Conservation (phyloP, 202 grass and related monocot genomes). For the Brachypodium distachyon region DNA sequence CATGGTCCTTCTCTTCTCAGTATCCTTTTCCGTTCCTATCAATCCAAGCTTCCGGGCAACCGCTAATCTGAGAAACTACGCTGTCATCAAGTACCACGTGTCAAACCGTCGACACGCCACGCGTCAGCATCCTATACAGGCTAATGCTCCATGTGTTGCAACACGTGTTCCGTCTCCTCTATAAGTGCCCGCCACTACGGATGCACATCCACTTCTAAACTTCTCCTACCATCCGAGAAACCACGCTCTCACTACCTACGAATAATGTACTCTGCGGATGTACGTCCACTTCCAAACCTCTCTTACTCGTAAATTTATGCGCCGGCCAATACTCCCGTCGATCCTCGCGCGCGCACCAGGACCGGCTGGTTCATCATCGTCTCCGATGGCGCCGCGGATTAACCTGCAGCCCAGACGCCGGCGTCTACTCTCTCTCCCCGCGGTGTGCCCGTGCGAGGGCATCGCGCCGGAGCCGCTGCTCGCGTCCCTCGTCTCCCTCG, state of each 20-base stretch:
- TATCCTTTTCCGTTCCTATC: background rate
- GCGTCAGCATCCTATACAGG: slow-evolving; percentile 21
- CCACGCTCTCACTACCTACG: too few relatives aligned
- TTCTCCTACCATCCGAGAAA: slow-evolving; percentile 9
- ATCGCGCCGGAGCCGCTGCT: slow-evolving; percentile 51
- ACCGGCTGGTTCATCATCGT: background rate
- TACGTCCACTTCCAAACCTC: background rate
- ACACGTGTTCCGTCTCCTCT: slow-evolving; percentile 33
- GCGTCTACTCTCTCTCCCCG: slow-evolving; percentile 26
- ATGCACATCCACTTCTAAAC: slow-evolving; percentile 12
- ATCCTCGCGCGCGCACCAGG: background rate
- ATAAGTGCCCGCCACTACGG: slow-evolving; percentile 4
- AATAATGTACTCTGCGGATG: too few relatives aligned
- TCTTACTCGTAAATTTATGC: slow-evolving; percentile 5
- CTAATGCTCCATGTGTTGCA: background rate
- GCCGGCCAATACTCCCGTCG: background rate
- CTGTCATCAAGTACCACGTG: slow-evolving; percentile 22
- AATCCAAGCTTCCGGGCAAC: background rate
- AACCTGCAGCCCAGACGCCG: slow-evolving; percentile 29
- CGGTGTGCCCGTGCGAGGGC: slow-evolving; percentile 55
- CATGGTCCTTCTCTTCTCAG: background rate
- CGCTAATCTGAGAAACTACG: background rate
- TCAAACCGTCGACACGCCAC: background rate
- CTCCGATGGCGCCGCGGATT: background rate
- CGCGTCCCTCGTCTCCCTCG: slow-evolving; percentile 46